Evolutionary conservation across 352 stramenopile species (phyloP), one percentile per base, ranked within the genome.

Genomic region (Aphanomyces euteiches): DNA sequence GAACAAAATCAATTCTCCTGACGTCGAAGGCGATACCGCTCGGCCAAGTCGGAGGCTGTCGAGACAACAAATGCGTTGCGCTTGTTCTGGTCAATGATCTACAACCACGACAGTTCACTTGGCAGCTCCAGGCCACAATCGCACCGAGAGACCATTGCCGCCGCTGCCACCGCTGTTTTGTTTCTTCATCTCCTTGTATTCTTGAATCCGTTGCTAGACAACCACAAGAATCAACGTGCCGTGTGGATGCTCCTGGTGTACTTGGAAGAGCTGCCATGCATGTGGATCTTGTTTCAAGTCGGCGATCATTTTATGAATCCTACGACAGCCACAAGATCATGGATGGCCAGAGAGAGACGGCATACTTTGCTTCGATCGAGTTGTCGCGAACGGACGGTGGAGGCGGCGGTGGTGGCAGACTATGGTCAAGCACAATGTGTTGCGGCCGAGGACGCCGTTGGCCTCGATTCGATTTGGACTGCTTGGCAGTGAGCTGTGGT

Each of bases 251-350:
- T 34, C 0, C 1, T 48, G 10, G 5, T 2, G 43, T 61, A 86
- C 80, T 67, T 82, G 74, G 48, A 94, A 94, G 5, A 73, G 71
- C 34, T 74, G 77, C 79, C 82, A 90, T 15, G 80, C 67, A 1
- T 65, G 71, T 19, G 84, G 78, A 69, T 93, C 83, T 6, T 82
- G 54, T 4, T 81, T 83, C 39, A 93, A 59, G 5, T 91, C 80
- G 38, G 75, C 74, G 34, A 93, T 71, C 13, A 92, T 74, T 8
- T 67, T 57, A 7, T 79, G 67, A 59, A 93, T 86, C 41, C 83
- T 91, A 53, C 13, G 19, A 60, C 8, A 50, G 13, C n/a, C 53
- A 1, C 1, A 47, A 61, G 37, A 71, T 38, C 53, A 12, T 36
- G 15, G 38, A 4, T 4, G 4, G 3, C 45, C 45, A 2, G 13